phyloP scores from a whole-genome alignment of 2,329 filamentous ascomycete species.

The Trichoderma pleuroti region DNA sequence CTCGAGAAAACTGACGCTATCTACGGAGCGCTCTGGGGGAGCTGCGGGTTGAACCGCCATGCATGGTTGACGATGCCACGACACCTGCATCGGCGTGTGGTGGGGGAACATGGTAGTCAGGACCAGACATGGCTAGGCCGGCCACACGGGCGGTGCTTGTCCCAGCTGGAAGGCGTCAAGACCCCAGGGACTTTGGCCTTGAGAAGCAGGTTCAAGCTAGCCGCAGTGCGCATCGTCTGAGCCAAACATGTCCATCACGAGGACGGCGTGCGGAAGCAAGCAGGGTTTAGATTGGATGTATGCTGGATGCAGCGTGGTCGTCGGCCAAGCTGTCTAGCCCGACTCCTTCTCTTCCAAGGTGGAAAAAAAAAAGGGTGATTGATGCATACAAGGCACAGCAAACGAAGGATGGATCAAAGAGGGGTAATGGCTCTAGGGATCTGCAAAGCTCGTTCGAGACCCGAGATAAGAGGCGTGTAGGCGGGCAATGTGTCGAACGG shows the following conservation, averaged over 20 bases:
- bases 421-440: background rate
- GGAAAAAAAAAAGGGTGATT: background rate
- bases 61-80: slow-evolving; percentile 31
- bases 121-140: slow-evolving; percentile 5
- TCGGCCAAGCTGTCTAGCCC: background rate
- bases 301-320: background rate
- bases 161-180: background rate
- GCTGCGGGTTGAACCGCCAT: slow-evolving; percentile 36
- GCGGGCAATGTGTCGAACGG: background rate
- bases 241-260: background rate
- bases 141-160: background rate
- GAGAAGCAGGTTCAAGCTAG: background rate
- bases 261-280: background rate
- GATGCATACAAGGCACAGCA: background rate
- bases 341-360: background rate
- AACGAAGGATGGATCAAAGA: background rate
- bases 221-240: background rate
- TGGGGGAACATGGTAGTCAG: slow-evolving; percentile 12
- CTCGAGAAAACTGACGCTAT: slow-evolving; percentile 15
- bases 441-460: background rate
- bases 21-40: slow-evolving; percentile 26
- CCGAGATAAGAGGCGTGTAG: background rate
- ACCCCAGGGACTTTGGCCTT: background rate
- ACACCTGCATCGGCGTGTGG: slow-evolving; percentile 9
- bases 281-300: background rate